Evolutionary conservation across 768 basidiomycete species (phyloP).

Genomic region (Naganishia randhawae): DNA sequence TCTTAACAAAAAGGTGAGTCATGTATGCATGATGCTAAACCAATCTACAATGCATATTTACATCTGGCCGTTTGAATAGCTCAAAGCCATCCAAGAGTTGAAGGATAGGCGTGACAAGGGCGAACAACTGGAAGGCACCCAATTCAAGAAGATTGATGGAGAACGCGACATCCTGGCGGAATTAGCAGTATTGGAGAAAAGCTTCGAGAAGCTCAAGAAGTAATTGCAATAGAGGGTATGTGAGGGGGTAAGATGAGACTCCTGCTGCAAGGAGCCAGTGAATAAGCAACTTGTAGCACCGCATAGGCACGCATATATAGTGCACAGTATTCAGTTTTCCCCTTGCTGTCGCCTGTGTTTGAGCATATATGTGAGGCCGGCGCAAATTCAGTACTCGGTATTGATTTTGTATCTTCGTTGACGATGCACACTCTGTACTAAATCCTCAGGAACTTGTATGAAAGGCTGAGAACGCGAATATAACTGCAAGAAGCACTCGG

Average conservation of each 20-base stretch:
- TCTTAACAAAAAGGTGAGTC: constrained; percentile 85
- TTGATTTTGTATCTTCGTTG: too few species aligned
- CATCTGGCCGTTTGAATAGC: constrained; percentile 53
- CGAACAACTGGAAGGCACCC: constrained; percentile 87
- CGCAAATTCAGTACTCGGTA: too few species aligned
- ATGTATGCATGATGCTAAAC: not conserved
- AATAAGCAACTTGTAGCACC: not conserved
- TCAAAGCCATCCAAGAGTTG: constrained; percentile 98
- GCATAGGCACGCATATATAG: not conserved
- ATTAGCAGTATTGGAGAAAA: constrained; percentile 55
- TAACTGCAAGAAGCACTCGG: too few species aligned
- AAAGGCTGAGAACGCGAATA: too few species aligned
- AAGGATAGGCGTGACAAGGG: constrained; percentile 87
- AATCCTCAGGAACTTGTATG: too few species aligned
- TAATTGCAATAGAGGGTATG: not conserved
- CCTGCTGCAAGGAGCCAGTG: not conserved
- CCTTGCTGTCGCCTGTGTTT: not conserved
- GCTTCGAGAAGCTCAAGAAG: constrained; percentile 27
- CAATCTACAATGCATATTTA: not conserved
- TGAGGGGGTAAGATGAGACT: not conserved
- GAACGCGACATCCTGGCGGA: constrained; percentile 81
- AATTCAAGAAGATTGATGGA: constrained; percentile 93
- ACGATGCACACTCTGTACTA: too few species aligned
- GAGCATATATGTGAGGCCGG: too few species aligned
- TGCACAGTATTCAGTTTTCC: not conserved